Base-by-base conservation (phyloP, 805 yeast genomes). In the Candida hungchunana region DNA sequence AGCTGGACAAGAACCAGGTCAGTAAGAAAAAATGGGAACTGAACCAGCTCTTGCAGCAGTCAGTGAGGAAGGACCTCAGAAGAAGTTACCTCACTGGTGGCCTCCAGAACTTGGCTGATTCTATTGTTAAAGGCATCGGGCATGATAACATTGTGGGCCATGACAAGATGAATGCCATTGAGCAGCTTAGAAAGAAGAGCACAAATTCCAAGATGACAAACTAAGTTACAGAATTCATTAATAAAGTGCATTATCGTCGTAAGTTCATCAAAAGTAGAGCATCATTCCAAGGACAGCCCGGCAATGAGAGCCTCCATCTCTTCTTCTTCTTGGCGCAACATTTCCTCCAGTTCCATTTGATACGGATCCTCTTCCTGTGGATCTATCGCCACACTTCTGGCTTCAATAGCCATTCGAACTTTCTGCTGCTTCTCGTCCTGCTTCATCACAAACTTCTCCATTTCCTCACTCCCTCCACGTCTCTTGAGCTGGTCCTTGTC, bases 81-180 rank as follows among this genome's bases (percentile, higher is more conserved):
- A 70, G 79, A 48, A 79, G 82, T 25, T 87, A 86, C 57, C 63
- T 86, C 41, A 84, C 95, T 16, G 82, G 88, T 55, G 95, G 95
- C 0, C 59, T 80, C 32, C 68, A 71, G 31, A 86, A 85, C 53
- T 62, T 86, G 47, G 96, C 95, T 2, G 89, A 84, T 53, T 69
- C 80, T 53, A 65, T 89, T 50, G 71, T 81, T 6, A 72, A 77
- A 37, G 84, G 85, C 13, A 67, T 73, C 34, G 79, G 83, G 5
- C 90, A 82, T 55, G 64, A 69, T 19, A 66, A 71, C 16, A 77
- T 89, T 33, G 64, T 86, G 52, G 96, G 96, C 0, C 79, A 77
- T 48, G 71, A 71, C 31, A 73, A 73, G 45, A 69, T 70, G 29
- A 75, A 79, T 50, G 96, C 96, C 0, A 63, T 85, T 38, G 75